Percentiles rank a stretch among this genome's conserved stretches.
These are phyloP conservation scores for Ceratobasidium sp. DNA, from an alignment of 1,284 basidiomycete species.

Conservation along the genomic window DNA sequence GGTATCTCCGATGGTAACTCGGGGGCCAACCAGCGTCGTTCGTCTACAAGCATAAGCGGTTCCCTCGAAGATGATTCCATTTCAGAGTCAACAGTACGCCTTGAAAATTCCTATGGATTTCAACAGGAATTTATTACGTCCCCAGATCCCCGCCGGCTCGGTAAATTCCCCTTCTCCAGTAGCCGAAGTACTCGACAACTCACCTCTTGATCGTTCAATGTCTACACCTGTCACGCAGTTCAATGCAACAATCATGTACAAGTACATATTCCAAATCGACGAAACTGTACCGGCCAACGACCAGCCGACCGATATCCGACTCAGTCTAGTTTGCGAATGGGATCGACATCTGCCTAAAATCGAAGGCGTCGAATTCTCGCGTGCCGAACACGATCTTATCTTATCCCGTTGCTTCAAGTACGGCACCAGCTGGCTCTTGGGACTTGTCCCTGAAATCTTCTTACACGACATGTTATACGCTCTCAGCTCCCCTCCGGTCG, in stretches of 20 bases:
- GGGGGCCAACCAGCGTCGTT: background rate
- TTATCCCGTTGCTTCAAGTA: conserved; percentile 17
- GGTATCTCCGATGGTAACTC: background rate
- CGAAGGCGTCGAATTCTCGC: background rate
- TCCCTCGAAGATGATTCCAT: background rate
- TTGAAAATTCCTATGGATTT: background rate
- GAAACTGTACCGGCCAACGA: background rate
- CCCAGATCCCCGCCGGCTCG: background rate
- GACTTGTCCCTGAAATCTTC: conserved; percentile 12
- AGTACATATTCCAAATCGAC: conserved; percentile 28
- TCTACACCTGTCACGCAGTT: background rate
- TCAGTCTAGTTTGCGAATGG: conserved; percentile 28
- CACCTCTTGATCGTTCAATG: background rate
- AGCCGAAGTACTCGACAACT: background rate
- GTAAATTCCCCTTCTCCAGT: background rate
- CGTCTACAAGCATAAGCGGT: background rate
- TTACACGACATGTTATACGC: conserved; percentile 32
- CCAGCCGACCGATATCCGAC: conserved; percentile 9
- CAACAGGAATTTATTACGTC: background rate
- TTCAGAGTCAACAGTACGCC: background rate
- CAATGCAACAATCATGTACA: conserved; percentile 5
- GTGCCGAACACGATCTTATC: conserved; percentile 10
- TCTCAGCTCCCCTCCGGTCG: background rate
- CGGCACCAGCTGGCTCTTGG: conserved; percentile 14
- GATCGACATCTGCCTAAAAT: conserved; percentile 14